Evolutionary conservation across 1,139 yeast species (phyloP).

Genomic region (Debaryomyces subglobosus): DNA sequence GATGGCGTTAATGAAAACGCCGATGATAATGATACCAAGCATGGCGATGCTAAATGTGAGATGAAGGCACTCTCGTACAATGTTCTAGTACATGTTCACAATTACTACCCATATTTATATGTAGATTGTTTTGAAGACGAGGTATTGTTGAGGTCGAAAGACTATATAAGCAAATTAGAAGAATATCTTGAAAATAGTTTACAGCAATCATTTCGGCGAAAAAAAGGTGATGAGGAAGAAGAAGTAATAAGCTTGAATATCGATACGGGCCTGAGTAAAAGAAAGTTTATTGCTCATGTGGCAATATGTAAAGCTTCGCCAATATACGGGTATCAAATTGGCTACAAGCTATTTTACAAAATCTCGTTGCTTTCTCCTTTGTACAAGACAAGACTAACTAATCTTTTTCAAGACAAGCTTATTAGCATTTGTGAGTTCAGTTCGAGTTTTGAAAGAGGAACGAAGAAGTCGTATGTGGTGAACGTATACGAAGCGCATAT

Average conservation of each 20-base stretch:
- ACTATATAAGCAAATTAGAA: conserved; percentile 17
- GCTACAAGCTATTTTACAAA: conserved; percentile 65
- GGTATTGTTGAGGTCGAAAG: neutral
- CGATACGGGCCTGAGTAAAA: conserved; percentile 9
- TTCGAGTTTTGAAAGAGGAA: conserved; percentile 3
- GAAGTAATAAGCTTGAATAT: conserved; percentile 15
- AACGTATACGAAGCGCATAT: conserved; percentile 72
- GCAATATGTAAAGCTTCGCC: conserved; percentile 76
- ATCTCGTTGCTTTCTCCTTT: conserved; percentile 68
- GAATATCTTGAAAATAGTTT: conserved; percentile 24
- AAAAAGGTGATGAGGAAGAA: conserved; percentile 15
- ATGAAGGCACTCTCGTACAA: conserved; percentile 22
- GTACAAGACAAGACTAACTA: conserved; percentile 60
- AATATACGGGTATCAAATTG: conserved; percentile 80
- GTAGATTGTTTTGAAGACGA: conserved; percentile 47
- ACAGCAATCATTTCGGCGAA: conserved; percentile 19
- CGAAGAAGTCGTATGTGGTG: neutral
- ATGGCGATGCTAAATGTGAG: conserved; percentile 12
- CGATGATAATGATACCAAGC: conserved; percentile 8
- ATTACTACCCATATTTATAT: conserved; percentile 79
- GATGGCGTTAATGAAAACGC: neutral
- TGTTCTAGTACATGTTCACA: conserved; percentile 71
- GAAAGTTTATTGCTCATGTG: conserved; percentile 64
- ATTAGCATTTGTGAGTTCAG: conserved; percentile 20
- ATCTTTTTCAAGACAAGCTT: conserved; percentile 56